These are phyloP conservation scores for Phytophthora chlamydospora DNA, from an alignment of 352 stramenopile species.

Conservation along the genomic window DNA sequence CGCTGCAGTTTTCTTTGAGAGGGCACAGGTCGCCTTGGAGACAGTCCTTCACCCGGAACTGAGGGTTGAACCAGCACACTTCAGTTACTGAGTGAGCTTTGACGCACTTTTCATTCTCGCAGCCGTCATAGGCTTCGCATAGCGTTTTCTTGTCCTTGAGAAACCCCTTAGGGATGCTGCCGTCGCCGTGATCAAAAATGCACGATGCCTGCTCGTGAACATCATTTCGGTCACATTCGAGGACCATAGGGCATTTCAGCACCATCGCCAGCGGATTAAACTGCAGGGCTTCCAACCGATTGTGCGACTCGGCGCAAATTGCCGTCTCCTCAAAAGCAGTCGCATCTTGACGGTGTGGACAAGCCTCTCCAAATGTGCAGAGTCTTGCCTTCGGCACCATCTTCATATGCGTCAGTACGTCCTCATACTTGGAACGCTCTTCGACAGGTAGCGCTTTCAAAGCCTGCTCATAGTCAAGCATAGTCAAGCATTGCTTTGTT, in stretches of 20 bases:
- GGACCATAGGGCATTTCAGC: not conserved
- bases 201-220: not conserved
- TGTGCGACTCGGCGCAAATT: not conserved
- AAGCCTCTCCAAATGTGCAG: not conserved
- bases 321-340: not conserved
- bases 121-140: not conserved
- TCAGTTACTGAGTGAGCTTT: constrained; percentile 1
- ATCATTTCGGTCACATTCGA: not conserved
- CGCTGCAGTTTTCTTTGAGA: not conserved
- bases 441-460: not conserved
- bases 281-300: not conserved
- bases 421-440: not conserved
- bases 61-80: constrained; percentile 1
- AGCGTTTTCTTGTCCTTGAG: not conserved
- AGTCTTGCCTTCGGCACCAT: not conserved
- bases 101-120: not conserved
- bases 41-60: not conserved
- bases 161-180: not conserved
- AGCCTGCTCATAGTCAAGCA: not conserved
- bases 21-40: not conserved
- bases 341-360: not conserved
- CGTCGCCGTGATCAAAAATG: constrained; percentile 1
- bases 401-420: constrained; percentile 1
- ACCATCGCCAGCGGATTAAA: not conserved
- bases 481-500: no score